Base-by-base conservation (phyloP, 805 yeast genomes). In the Kluyveromyces siamensis region DNA sequence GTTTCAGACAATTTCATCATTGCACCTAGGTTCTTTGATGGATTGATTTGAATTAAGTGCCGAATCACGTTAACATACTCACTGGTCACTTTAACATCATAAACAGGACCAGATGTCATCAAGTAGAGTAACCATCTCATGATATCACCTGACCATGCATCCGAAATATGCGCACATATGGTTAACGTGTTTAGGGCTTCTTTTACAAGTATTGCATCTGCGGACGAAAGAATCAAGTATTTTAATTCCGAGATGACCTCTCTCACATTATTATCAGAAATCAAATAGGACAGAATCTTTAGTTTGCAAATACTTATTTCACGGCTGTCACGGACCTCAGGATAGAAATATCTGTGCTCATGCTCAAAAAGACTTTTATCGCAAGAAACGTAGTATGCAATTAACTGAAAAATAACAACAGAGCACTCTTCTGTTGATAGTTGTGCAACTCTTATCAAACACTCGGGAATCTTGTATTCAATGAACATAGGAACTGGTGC, bases 51-150 rank as follows among this genome's bases (percentile, higher is more conserved):
- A 37, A 89, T 78, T 52, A 89, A 66, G 53, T 75, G 78, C 43
- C 96, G 71, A 7, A 90, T 73, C 2, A 88, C 87, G 7, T 86
- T 79, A 4, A 90, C 73, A 46, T 83, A 72, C 56, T 87, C 93
- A 48, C 80, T 76, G 40, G 80, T 71, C 6, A 83, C 59, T 6
- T 51, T 51, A 18, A 56, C 53, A 2, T 67, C 54, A n/a, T 21
- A 10, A 5, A 54, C 43, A 6, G 50, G 51, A 3, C 58, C 50
- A 8, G 48, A 27, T 51, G 75, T 58, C 49, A 82, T 67, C 57
- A 81, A 71, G 21, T 61, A 63, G 52, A 80, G 68, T 52, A 88
- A 69, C 87, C 95, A 85, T 46, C 72, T 75, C 54, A 87, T 72
- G 2, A 84, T 73, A 51, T 68, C 74, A 8, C 71, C 61, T 38